phyloP scores from a whole-genome alignment of 306 rosid species.

The Cicer bijugum region DNA sequence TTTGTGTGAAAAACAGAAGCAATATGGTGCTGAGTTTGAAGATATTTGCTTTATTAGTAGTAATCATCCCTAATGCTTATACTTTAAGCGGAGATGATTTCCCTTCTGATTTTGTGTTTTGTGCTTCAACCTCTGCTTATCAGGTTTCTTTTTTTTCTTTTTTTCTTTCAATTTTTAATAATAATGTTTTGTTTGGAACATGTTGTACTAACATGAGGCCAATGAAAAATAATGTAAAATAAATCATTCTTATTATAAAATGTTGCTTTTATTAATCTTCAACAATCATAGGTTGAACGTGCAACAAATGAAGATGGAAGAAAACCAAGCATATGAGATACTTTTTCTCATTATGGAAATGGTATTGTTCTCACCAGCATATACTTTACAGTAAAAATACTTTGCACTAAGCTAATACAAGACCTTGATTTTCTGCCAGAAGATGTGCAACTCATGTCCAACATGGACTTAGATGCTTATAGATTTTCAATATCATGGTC shows the following conservation, averaged over 20 bases:
- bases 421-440: too few relatives aligned
- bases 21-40: neutral
- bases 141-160: conserved; percentile 47
- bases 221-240: neutral
- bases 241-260: neutral
- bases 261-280: neutral
- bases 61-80: neutral
- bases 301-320: conserved; percentile 54
- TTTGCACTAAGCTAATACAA: too few relatives aligned
- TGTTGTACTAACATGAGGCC: too few relatives aligned
- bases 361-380: conserved; percentile 16
- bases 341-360: conserved; percentile 41
- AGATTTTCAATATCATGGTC: conserved; percentile 57
- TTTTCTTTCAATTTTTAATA: neutral
- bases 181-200: too few relatives aligned
- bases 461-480: conserved; percentile 45
- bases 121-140: conserved; percentile 69
- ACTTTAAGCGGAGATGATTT: conserved; percentile 70
- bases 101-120: conserved; percentile 64
- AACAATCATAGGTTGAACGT: conserved; percentile 53
- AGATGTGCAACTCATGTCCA: conserved; percentile 50
- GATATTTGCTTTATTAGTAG: conserved; percentile 9
- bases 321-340: conserved; percentile 50
- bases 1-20: too few relatives aligned
- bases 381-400: too few relatives aligned